Conservation (phyloP, 208 protist species). For the Acanthamoeba triangularis region DNA sequence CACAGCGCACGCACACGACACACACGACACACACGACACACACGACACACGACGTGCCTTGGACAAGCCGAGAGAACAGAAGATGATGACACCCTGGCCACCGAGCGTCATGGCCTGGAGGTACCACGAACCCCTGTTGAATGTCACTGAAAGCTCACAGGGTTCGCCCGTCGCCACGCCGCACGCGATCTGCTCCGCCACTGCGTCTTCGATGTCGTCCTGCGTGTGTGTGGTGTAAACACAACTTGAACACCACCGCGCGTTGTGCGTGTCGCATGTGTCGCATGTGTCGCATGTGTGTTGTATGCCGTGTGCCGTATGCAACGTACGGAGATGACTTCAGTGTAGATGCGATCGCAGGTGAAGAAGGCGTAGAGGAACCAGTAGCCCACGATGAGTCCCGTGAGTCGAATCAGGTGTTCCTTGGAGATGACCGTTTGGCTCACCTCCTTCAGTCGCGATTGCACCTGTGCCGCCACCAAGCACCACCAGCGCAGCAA, state of each 20-base stretch:
- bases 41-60: slow-evolving; percentile 2
- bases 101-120: slow-evolving; percentile 42
- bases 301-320: too few species aligned
- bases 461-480: slow-evolving; percentile 32
- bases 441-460: not conserved
- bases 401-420: not conserved
- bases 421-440: slow-evolving; percentile 60
- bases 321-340: not conserved
- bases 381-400: slow-evolving; percentile 53
- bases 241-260: not conserved
- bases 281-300: too few species aligned
- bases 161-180: not conserved
- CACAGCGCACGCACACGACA: not conserved
- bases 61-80: slow-evolving; percentile 49
- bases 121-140: slow-evolving; percentile 47
- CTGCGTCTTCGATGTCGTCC: not conserved
- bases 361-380: slow-evolving; percentile 54
- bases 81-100: slow-evolving; percentile 71
- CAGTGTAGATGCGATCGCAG: not conserved
- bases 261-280: not conserved
- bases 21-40: not conserved
- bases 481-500: too few species aligned
- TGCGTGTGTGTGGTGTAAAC: not conserved
- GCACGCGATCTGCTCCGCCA: slow-evolving; percentile 41
- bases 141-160: not conserved